Evolutionary conservation across 768 basidiomycete genomes (phyloP).

Genomic region (Leucosporidium scottii): DNA sequence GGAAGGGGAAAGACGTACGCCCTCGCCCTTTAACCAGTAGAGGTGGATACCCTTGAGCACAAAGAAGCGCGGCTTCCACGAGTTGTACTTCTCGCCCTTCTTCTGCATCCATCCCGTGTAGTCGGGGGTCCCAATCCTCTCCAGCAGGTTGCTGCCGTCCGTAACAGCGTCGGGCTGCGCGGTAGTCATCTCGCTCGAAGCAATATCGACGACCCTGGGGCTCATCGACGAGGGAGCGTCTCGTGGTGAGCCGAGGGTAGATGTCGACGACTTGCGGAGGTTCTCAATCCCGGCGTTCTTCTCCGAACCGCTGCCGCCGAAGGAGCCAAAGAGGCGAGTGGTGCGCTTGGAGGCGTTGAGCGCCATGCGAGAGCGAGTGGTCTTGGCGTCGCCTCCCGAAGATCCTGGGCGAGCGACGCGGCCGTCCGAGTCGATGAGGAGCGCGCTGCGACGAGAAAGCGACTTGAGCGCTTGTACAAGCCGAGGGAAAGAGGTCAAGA

Average conservation of each 20-base stretch:
- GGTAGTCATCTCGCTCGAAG: slow-evolving; percentile 15
- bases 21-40: slow-evolving; percentile 71
- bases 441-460: background rate
- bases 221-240: slow-evolving; percentile 30
- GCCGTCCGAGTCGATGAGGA: slow-evolving; percentile 23
- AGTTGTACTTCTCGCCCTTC: slow-evolving; percentile 84
- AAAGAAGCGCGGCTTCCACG: slow-evolving; percentile 87
- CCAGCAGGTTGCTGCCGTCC: slow-evolving; percentile 56
- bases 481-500: background rate
- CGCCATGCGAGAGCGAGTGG: slow-evolving; percentile 2
- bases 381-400: too few species aligned
- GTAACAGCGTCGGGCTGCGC: slow-evolving; percentile 6
- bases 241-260: slow-evolving; percentile 8
- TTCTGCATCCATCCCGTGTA: slow-evolving; percentile 92
- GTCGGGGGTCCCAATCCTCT: slow-evolving; percentile 86
- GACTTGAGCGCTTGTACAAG: background rate
- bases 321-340: slow-evolving; percentile 27
- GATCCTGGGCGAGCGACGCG: background rate
- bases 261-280: slow-evolving; percentile 16
- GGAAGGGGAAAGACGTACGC: slow-evolving; percentile 28
- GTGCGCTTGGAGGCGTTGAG: slow-evolving; percentile 22
- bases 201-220: slow-evolving; percentile 19
- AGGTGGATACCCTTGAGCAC: slow-evolving; percentile 86
- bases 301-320: slow-evolving; percentile 10
- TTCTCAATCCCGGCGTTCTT: background rate